These are phyloP conservation scores for Hippophae gyantsensis DNA, from an alignment of 306 rosid genomes.

Conservation along the genomic window DNA sequence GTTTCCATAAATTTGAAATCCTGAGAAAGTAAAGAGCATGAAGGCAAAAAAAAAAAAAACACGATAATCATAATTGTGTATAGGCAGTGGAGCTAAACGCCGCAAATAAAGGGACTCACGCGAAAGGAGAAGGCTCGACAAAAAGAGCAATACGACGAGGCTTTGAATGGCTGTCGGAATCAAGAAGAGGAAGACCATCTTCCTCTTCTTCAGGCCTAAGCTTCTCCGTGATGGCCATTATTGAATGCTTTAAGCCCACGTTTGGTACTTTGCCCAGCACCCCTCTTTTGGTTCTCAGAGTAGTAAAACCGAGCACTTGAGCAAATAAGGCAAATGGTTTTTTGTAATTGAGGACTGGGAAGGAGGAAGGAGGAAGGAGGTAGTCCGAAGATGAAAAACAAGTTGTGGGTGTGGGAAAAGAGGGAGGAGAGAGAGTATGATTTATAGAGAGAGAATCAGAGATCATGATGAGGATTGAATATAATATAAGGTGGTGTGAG, in stretches of 20 bases:
- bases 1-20: too few species aligned
- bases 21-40: neutral
- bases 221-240: conserved; percentile 52
- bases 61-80: conserved; percentile 12
- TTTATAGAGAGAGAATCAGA: conserved; percentile 31
- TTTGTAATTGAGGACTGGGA: conserved; percentile 21
- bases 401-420: conserved; percentile 19
- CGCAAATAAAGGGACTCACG: conserved; percentile 41
- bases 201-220: conserved; percentile 44
- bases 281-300: conserved; percentile 10
- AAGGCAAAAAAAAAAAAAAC: neutral
- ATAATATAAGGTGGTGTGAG: conserved; percentile 12
- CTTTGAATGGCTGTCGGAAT: conserved; percentile 40
- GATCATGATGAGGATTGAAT: conserved; percentile 28
- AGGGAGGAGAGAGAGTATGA: conserved; percentile 52
- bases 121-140: conserved; percentile 97
- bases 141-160: conserved; percentile 97
- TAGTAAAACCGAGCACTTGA: conserved; percentile 13
- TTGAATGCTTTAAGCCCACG: conserved; percentile 34
- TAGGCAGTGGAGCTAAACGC: conserved; percentile 4
- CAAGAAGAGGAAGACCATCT: conserved; percentile 63
- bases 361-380: neutral
- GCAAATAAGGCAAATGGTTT: conserved; percentile 35
- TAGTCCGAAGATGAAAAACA: conserved; percentile 8
- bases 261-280: conserved; percentile 18